Evolutionary conservation across 2,329 filamentous ascomycete genomes (phyloP).

Genomic region (Trichoderma aggressivum): DNA sequence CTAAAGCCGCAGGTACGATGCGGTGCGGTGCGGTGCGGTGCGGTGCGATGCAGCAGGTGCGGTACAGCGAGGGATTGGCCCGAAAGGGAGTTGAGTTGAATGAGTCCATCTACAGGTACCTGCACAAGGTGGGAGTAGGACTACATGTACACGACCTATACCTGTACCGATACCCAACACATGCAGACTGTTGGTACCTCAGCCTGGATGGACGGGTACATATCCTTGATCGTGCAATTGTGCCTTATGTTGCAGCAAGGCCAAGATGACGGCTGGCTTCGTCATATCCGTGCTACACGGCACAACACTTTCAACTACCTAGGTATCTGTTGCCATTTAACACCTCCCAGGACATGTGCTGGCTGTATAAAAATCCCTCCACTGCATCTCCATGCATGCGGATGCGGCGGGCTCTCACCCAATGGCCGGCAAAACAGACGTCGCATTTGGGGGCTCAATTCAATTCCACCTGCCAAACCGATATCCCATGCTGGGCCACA

Average conservation of each 20-base stretch:
- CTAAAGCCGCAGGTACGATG: constrained; percentile 8
- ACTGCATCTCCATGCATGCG: background rate
- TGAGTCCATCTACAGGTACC: background rate
- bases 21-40: background rate
- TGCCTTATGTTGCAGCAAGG: too few species aligned
- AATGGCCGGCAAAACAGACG: background rate
- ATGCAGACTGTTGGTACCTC: background rate
- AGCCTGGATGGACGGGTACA: background rate
- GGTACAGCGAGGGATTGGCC: background rate
- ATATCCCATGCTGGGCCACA: background rate
- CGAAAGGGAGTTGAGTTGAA: background rate
- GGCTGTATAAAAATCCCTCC: background rate
- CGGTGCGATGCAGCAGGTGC: background rate
- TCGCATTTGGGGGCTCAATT: background rate
- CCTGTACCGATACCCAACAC: background rate
- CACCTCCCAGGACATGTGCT: background rate
- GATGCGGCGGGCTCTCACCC: background rate
- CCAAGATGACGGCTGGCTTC: background rate
- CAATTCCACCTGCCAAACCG: constrained; percentile 7
- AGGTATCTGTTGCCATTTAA: too few species aligned
- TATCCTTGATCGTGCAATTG: too few species aligned
- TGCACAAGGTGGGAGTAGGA: background rate
- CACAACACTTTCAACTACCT: too few species aligned
- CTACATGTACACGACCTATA: background rate
- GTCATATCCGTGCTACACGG: background rate